Conservation (phyloP, 805 yeast genomes). For the Myxozyma neglecta region DNA sequence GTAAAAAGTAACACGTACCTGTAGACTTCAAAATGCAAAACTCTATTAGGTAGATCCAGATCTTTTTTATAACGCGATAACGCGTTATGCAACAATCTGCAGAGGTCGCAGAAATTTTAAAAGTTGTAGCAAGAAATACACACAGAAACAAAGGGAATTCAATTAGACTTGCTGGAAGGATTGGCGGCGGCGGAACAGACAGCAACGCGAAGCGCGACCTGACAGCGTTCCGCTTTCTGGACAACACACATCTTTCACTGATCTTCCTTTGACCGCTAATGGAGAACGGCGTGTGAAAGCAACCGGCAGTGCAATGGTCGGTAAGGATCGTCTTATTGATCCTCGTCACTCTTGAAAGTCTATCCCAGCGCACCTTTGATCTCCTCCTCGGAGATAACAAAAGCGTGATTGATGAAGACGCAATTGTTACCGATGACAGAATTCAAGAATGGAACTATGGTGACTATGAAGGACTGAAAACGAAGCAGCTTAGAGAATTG, state of each 20-base stretch:
- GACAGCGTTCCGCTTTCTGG: constrained; percentile 78
- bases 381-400: constrained; percentile 45
- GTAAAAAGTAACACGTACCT: background rate
- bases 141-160: too few species aligned
- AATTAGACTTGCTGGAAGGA: too few species aligned
- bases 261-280: constrained; percentile 69
- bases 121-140: too few species aligned
- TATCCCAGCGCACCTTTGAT: constrained; percentile 69
- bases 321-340: constrained; percentile 57
- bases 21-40: background rate
- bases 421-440: constrained; percentile 50
- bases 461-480: constrained; percentile 82
- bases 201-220: too few species aligned
- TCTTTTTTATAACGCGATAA: too few species aligned
- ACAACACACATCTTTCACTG: constrained; percentile 86
- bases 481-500: constrained; percentile 62
- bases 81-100: too few species aligned
- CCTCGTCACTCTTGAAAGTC: constrained; percentile 63
- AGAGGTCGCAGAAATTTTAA: too few species aligned
- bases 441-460: constrained; percentile 96
- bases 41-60: background rate
- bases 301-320: constrained; percentile 72
- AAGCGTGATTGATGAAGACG: constrained; percentile 36
- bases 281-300: constrained; percentile 75
- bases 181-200: too few species aligned